Base-by-base conservation (phyloP, 2,329 filamentous ascomycete species). In the Lasiodiplodia sp. region DNA sequence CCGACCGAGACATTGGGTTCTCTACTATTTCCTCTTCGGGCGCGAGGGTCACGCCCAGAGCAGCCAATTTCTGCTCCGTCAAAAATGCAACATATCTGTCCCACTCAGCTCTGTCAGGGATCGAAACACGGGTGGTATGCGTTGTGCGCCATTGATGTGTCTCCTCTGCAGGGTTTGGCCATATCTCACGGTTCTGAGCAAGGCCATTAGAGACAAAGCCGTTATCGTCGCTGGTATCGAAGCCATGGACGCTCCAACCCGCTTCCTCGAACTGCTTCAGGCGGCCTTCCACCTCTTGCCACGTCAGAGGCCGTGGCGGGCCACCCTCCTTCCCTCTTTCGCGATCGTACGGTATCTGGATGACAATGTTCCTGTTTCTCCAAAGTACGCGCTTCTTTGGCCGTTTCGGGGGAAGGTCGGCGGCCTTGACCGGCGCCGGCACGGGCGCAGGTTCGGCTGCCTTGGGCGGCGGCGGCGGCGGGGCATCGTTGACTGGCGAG, bases 31-130 rank as follows among this genome's bases (percentile, higher is more conserved):
- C 92, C 7, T 93, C 91, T 6, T 93, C 91, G 60, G 91, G 89
- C 44, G 90, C 92, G 70, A 92, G 86, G 21, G 89, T 94, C 14
- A 98, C 96, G 72, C 96, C 96, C 67, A 99, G 86, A 63, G 95
- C 94, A 70, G 94, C 90, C 65, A 99, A 85, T 81, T 97, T 99
- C 70, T 95, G 93, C 82, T 99, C 96, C 73, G 92, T 90, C 44
- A 98, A 83, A 72, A 91, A 90, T 67, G 91, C 87, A 69, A 94
- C 91, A 79, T 98, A 97, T 31, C 89, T 85, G 75, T 93, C 91
- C 90, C 91, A 92, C 74, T 88, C 86, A 51, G 90, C 89, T 71
- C 91, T 81, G 75, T 93, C 91, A 2, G 92, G 91, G 69, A 96
- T 84, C 28, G 86, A 85, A 44, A 96, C 90, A 66, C 83, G 85